Evolutionary conservation across 2,329 filamentous ascomycete genomes (phyloP).

Genomic region (Chalara sp.): DNA sequence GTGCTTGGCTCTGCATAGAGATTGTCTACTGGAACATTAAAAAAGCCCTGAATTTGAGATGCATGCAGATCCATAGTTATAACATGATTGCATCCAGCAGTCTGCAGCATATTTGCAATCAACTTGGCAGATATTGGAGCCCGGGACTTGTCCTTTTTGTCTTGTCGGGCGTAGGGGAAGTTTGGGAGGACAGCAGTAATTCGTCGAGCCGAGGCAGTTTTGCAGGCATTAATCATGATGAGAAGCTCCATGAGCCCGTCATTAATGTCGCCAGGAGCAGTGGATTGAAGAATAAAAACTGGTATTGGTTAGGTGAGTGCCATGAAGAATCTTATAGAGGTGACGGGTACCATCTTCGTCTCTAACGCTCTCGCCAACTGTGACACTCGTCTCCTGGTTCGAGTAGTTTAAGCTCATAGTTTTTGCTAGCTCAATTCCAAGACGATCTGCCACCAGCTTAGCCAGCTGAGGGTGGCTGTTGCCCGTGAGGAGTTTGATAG

Average conservation of each 20-base stretch:
- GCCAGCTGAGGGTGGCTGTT: constrained; percentile 70
- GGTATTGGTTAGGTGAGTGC: constrained; percentile 1
- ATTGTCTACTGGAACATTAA: constrained; percentile 72
- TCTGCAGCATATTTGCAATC: constrained; percentile 96
- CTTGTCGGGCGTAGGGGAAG: constrained; percentile 93
- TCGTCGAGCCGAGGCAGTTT: constrained; percentile 75
- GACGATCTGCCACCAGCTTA: constrained; percentile 50
- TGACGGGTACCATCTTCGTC: constrained; percentile 76
- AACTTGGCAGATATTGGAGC: constrained; percentile 95
- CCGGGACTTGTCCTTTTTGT: constrained; percentile 94
- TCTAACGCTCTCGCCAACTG: constrained; percentile 90
- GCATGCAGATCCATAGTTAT: constrained; percentile 97
- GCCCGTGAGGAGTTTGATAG: constrained; percentile 68
- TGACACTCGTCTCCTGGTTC: constrained; percentile 83
- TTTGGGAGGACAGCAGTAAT: constrained; percentile 95
- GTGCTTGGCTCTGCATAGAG: constrained; percentile 92
- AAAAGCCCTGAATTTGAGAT: constrained; percentile 92
- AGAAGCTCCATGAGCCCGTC: constrained; percentile 96
- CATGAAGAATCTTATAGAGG: background rate
- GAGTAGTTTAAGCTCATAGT: constrained; percentile 79
- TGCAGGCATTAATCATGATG: constrained; percentile 97
- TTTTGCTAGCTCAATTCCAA: constrained; percentile 72
- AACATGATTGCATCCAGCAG: constrained; percentile 84
- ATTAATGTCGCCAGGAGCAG: constrained; percentile 92
- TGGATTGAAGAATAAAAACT: constrained; percentile 96